These are phyloP conservation scores for Cantharellus cinnabarinus DNA, from an alignment of 768 basidiomycete genomes.

Conservation along the genomic window DNA sequence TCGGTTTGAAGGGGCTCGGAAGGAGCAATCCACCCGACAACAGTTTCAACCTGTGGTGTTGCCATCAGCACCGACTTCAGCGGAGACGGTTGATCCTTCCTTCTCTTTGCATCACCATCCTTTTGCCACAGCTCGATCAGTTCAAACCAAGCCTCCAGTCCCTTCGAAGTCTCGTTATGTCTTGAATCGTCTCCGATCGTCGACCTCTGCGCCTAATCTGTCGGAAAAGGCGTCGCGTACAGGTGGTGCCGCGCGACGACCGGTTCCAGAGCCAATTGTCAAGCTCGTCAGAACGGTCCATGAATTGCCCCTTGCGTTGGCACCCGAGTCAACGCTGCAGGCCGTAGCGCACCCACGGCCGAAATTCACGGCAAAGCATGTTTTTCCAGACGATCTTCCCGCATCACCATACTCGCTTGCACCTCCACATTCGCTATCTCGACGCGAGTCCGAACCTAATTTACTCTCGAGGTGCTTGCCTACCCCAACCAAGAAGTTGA, in stretches of 20 bases:
- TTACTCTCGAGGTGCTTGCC: not conserved
- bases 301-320: not conserved
- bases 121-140: not conserved
- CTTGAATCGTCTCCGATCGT: not conserved
- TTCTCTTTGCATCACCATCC: not conserved
- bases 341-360: not conserved
- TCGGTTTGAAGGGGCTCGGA: not conserved
- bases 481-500: not conserved
- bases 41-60: too few species aligned
- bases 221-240: not conserved
- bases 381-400: not conserved
- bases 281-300: not conserved
- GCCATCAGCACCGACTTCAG: too few species aligned
- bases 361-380: not conserved
- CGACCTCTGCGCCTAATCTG: not conserved
- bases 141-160: not conserved
- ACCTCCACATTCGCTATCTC: not conserved
- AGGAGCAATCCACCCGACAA: too few species aligned
- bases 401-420: not conserved
- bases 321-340: not conserved
- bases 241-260: not conserved
- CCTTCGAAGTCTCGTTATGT: not conserved
- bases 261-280: not conserved
- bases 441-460: not conserved
- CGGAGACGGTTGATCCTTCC: not conserved